Base-by-base conservation (phyloP, 1,284 basidiomycete genomes). In the Microbotryum scabiosae region DNA sequence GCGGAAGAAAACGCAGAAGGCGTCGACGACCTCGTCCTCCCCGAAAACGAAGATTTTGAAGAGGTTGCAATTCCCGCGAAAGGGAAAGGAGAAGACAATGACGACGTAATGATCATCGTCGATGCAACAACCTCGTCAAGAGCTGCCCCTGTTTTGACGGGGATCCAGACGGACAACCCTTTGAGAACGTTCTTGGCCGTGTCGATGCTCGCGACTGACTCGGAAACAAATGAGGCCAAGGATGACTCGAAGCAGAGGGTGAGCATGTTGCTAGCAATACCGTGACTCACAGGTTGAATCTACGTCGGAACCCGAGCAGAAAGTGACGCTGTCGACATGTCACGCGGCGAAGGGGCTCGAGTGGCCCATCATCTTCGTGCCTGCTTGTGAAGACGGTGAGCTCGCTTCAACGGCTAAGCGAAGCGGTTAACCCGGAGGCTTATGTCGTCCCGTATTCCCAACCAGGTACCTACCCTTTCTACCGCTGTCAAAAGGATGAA, bases 311-410 rank as follows among this genome's bases (percentile, higher is more conserved):
- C 28, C n/a, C 25, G 7, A 23, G 44, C 52, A 63, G 83, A 89
- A 85, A 80, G 90, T 96, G 5, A 90, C 86, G 0, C 84, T 94
- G 49, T 82, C 86, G 0, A 94, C 90, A 1, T 89, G 88, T 54
- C 91, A 96, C 76, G 83, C 88, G 12, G 89, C 90, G 0, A 96
- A 96, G 75, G 90, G 90, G 0, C 79, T 94, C 7, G 90, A 96
- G 74, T 96, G 90, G 89, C 89, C 89, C 0, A 86, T 88, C 5
- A 86, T 90, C 1, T 84, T 90, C 66, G 76, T 90, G n/a, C 85
- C 85, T 47, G 81, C 83, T 23, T 46, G 23, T 48, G 43, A 50
- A 30, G 44, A 23, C 26, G 51, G 16, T 49, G 26, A 25, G 55
- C 28, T 10, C 46, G 28, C 20, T 36, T n/a, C 5, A 28, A 16